These are phyloP conservation scores for Tilletia walkeri DNA, from an alignment of 1,284 basidiomycete species.

Conservation along the genomic window DNA sequence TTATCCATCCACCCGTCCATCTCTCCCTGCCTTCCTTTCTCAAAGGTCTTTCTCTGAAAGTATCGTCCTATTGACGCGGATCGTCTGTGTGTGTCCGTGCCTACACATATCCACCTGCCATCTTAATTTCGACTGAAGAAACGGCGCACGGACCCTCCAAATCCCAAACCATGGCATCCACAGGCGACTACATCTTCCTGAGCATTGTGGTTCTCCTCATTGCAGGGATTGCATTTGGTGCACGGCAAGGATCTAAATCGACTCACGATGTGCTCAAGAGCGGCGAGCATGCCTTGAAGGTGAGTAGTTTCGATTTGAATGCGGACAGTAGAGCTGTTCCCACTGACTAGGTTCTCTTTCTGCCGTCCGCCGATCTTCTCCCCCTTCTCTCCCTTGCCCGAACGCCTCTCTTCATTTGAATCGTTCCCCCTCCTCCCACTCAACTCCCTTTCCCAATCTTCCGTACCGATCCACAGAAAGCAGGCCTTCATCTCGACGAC, in stretches of 20 bases:
- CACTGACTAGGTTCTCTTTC: too few relatives aligned
- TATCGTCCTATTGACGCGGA: too few relatives aligned
- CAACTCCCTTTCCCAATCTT: background rate
- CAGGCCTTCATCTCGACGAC: conserved; percentile 1
- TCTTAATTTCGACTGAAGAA: background rate
- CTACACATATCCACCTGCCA: background rate
- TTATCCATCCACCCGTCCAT: background rate
- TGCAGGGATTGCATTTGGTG: conserved; percentile 26
- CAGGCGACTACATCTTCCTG: conserved; percentile 17
- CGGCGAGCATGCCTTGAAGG: conserved; percentile 6
- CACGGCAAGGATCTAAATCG: conserved; percentile 6
- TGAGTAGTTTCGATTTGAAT: background rate
- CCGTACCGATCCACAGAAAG: background rate
- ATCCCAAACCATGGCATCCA: background rate
- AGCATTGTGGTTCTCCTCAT: conserved; percentile 14
- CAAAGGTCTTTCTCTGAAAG: background rate
- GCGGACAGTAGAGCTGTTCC: too few relatives aligned
- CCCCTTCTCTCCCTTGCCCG: too few relatives aligned
- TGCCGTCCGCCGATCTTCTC: too few relatives aligned
- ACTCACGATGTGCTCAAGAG: conserved; percentile 11
- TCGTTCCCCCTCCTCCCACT: too few relatives aligned
- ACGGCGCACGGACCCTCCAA: background rate
- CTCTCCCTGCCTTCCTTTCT: background rate
- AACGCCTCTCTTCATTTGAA: too few relatives aligned
- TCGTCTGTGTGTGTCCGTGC: background rate